These are phyloP conservation scores for Canavalia ensiformis DNA, from an alignment of 306 rosid species.

Conservation along the genomic window DNA sequence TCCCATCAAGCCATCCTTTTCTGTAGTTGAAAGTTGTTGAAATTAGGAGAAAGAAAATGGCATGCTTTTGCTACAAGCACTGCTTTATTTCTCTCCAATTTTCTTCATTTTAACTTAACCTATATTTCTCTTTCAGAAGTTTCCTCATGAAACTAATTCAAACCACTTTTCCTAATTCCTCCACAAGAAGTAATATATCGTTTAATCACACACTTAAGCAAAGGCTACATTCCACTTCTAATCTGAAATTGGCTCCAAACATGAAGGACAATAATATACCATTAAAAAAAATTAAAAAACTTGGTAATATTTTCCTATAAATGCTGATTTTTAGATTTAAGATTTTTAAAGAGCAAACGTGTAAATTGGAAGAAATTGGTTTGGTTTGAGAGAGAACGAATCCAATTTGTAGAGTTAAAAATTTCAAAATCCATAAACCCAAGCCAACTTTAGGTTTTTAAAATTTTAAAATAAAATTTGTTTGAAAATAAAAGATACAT, in stretches of 20 bases:
- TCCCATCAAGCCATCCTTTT: not conserved
- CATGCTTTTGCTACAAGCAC: slow-evolving; percentile 18
- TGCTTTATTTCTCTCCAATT: slow-evolving; percentile 4
- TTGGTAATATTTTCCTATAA: not conserved
- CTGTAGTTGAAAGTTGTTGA: slow-evolving; percentile 43
- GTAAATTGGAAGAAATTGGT: too few relatives aligned
- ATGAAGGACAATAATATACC: not conserved
- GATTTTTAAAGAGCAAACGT: too few relatives aligned
- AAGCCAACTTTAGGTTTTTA: too few relatives aligned
- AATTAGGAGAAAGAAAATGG: not conserved
- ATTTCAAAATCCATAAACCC: too few relatives aligned
- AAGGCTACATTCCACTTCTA: not conserved
- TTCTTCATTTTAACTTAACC: slow-evolving; percentile 25
- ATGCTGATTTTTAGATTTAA: too few relatives aligned
- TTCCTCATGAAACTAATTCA: slow-evolving; percentile 23
- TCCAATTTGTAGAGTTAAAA: too few relatives aligned
- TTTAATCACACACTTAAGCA: not conserved
- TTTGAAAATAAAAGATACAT: too few relatives aligned
- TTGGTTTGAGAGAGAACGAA: too few relatives aligned
- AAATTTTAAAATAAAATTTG: too few relatives aligned
- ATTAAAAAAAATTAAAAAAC: not conserved
- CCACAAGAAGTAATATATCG: slow-evolving; percentile 27
- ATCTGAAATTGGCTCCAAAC: slow-evolving; percentile 21
- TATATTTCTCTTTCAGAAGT: slow-evolving; percentile 7
- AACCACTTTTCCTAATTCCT: slow-evolving; percentile 27